Conservation (phyloP, 1,139 yeast genomes). For the Scheffersomyces quercinus region DNA sequence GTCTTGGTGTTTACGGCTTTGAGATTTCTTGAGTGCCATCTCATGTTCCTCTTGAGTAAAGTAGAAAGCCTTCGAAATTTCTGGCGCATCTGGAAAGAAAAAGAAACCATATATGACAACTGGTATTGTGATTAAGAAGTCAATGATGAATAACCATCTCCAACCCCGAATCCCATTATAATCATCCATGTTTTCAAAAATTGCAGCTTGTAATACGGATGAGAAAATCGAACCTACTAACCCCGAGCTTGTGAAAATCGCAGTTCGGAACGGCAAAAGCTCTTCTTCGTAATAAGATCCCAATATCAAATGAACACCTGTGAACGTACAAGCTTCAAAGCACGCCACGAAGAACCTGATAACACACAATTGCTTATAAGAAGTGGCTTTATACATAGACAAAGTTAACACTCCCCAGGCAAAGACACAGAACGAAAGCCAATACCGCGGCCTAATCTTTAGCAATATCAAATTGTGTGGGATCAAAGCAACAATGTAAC, state of each 20-base stretch:
- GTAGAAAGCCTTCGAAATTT: constrained; percentile 37
- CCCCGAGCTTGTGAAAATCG: constrained; percentile 55
- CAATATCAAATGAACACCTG: constrained; percentile 53
- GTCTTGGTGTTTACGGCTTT: constrained; percentile 31
- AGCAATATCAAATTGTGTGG: constrained; percentile 56
- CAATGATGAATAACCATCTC: constrained; percentile 43
- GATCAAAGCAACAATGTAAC: constrained; percentile 58
- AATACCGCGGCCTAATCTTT: constrained; percentile 52
- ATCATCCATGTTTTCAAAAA: constrained; percentile 31
- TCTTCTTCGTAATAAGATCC: constrained; percentile 55
- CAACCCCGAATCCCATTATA: constrained; percentile 34
- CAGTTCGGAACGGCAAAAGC: constrained; percentile 50
- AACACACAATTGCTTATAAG: constrained; percentile 47
- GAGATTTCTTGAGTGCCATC: constrained; percentile 25
- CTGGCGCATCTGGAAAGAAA: constrained; percentile 62
- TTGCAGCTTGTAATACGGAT: constrained; percentile 37
- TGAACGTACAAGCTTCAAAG: constrained; percentile 56
- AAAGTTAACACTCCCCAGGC: constrained; percentile 58
- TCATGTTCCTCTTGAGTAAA: constrained; percentile 36
- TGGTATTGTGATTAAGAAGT: constrained; percentile 41
- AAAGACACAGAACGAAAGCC: constrained; percentile 55
- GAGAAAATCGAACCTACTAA: constrained; percentile 52
- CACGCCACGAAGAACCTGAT: constrained; percentile 56
- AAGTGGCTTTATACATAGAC: constrained; percentile 46
- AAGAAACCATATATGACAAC: constrained; percentile 55